Evolutionary conservation across 2,329 filamentous ascomycete genomes (phyloP).

Genomic region (Seiridium unicorne): DNA sequence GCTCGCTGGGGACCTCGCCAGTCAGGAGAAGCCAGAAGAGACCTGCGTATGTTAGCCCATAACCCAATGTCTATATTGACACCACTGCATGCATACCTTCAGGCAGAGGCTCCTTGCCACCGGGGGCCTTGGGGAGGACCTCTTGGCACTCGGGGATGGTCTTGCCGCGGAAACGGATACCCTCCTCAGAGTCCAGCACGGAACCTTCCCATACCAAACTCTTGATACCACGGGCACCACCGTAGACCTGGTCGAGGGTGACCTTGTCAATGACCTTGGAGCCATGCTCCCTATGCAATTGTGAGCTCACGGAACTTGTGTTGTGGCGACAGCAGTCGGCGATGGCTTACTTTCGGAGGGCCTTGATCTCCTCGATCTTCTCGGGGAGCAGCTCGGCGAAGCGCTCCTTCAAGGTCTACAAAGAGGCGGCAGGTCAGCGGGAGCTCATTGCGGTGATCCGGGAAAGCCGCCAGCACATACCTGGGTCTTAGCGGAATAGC

Average conservation of each 20-base stretch:
- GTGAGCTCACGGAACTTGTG: constrained; percentile 18
- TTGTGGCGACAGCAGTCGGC: neutral
- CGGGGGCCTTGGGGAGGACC: constrained; percentile 93
- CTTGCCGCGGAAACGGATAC: constrained; percentile 98
- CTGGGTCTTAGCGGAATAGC: constrained; percentile 91
- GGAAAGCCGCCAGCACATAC: constrained; percentile 45
- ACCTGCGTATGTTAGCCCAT: constrained; percentile 35
- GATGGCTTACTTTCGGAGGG: constrained; percentile 80
- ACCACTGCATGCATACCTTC: constrained; percentile 60
- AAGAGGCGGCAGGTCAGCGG: constrained; percentile 18
- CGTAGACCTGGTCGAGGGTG: constrained; percentile 98
- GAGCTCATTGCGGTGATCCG: constrained; percentile 12
- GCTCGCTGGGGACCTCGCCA: constrained; percentile 94
- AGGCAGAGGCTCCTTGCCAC: constrained; percentile 93
- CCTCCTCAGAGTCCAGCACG: constrained; percentile 96
- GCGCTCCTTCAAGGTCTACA: constrained; percentile 92
- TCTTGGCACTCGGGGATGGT: constrained; percentile 99
- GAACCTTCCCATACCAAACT: constrained; percentile 98
- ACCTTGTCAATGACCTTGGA: constrained; percentile 96
- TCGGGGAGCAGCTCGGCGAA: constrained; percentile 94
- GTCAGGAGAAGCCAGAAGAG: constrained; percentile 99
- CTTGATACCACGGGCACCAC: constrained; percentile 98
- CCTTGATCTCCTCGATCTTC: constrained; percentile 99
- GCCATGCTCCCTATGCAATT: constrained; percentile 73
- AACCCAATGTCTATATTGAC: neutral